Evolutionary conservation across 2,329 filamentous ascomycete species (phyloP).

Genomic region (Fusarium torreyae): DNA sequence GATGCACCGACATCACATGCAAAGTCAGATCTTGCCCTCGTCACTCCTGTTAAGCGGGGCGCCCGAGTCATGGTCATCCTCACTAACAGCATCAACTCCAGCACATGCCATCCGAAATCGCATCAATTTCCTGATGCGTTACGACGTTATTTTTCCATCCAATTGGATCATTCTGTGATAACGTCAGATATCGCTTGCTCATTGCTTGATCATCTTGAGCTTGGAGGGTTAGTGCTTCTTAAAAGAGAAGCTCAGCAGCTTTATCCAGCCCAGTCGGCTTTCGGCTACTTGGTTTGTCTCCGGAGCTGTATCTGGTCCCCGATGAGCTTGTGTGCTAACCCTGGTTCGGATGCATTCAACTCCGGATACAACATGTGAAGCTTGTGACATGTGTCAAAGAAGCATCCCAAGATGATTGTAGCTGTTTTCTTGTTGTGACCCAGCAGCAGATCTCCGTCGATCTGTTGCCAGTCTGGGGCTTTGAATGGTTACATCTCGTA

Average conservation of each 20-base stretch:
- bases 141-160: conserved; percentile 35
- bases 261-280: conserved; percentile 40
- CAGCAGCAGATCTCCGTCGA: no score
- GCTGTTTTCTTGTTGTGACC: no score
- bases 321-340: conserved; percentile 7
- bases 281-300: conserved; percentile 23
- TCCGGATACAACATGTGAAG: conserved; percentile 26
- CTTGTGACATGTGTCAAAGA: conserved; percentile 12
- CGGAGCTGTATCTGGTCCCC: conserved; percentile 22
- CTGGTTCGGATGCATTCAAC: background rate
- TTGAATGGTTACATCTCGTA: no score
- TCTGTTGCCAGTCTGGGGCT: no score
- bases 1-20: conserved; percentile 47
- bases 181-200: conserved; percentile 30
- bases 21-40: conserved; percentile 29
- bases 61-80: conserved; percentile 36
- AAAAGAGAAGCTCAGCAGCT: conserved; percentile 11
- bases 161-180: conserved; percentile 28
- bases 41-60: conserved; percentile 36
- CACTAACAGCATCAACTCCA: conserved; percentile 40
- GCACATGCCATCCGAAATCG: conserved; percentile 29
- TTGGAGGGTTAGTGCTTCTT: conserved; percentile 19
- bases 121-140: conserved; percentile 36
- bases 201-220: conserved; percentile 30
- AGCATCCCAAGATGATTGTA: no score